Percentiles rank a stretch among this genome's conserved stretches.
Evolutionary conservation across 2,329 filamentous ascomycete genomes (phyloP).

Genomic region (Nectriaceae sp.): DNA sequence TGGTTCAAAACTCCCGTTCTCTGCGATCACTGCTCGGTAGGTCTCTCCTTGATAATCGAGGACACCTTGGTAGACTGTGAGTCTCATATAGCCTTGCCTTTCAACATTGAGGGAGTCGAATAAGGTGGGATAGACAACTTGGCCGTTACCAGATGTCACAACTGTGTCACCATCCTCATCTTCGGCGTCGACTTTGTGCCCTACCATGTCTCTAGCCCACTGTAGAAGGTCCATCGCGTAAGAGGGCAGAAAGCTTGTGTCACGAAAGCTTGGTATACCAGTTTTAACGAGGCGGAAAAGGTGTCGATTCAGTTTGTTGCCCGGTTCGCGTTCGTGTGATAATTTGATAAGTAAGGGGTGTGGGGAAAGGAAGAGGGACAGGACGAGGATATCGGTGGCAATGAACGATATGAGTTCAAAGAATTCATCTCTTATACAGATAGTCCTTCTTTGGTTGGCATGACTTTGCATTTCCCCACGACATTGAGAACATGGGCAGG

Average conservation of each 20-base stretch:
- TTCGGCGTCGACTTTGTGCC: not conserved
- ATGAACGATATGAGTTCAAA: not conserved
- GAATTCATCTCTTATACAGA: not conserved
- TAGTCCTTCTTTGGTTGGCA: not conserved
- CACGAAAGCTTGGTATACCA: not conserved
- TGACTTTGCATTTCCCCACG: not conserved
- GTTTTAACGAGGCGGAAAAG: not conserved
- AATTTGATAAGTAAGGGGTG: not conserved
- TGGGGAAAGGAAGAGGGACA: no score
- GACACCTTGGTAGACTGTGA: not conserved
- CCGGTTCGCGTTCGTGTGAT: not conserved
- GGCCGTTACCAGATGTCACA: constrained; percentile 1
- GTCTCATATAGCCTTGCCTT: not conserved
- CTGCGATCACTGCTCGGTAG: not conserved
- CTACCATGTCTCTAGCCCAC: not conserved
- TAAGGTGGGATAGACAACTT: not conserved
- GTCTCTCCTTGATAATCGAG: not conserved
- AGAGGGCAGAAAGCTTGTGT: not conserved
- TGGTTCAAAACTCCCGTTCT: not conserved
- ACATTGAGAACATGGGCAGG: not conserved
- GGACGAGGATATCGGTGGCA: not conserved
- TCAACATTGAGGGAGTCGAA: constrained; percentile 1
- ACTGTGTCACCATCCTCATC: not conserved
- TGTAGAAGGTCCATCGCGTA: not conserved
- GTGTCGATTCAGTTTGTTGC: not conserved